Percentiles rank a stretch among this genome's conserved stretches.
Evolutionary conservation across 2,329 filamentous ascomycete species (phyloP).

Genomic region (Penicillium occitanis): DNA sequence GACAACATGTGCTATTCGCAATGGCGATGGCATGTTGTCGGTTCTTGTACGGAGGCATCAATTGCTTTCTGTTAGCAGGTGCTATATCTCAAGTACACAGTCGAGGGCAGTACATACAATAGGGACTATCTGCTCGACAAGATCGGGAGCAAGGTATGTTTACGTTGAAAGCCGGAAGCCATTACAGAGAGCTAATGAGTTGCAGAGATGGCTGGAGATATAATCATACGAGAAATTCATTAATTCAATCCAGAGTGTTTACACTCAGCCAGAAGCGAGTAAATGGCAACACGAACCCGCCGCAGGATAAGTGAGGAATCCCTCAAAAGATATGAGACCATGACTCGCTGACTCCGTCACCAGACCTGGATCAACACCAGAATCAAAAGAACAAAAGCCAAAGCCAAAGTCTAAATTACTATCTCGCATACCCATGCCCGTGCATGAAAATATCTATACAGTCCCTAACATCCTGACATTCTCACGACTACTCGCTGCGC

Average conservation of each 20-base stretch:
- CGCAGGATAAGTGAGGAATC: conserved; percentile 3
- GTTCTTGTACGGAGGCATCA: background rate
- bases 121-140: background rate
- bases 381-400: background rate
- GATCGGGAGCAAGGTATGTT: background rate
- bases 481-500: conserved; percentile 78
- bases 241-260: background rate
- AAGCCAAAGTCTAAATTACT: conserved; percentile 32
- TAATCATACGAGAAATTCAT: background rate
- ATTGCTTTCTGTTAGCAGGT: background rate
- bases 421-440: conserved; percentile 31
- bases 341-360: background rate
- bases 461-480: conserved; percentile 92
- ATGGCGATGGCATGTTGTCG: conserved; percentile 5
- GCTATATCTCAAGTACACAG: too few species aligned
- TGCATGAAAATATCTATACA: conserved; percentile 91
- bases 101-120: background rate
- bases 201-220: background rate
- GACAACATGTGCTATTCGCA: background rate
- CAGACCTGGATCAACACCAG: background rate
- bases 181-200: background rate
- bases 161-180: background rate
- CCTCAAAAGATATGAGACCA: background rate
- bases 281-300: conserved; percentile 9
- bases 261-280: conserved; percentile 3